Conservation (phyloP, 495 filamentous ascomycete species). For the Lophiostoma macrostomum region DNA sequence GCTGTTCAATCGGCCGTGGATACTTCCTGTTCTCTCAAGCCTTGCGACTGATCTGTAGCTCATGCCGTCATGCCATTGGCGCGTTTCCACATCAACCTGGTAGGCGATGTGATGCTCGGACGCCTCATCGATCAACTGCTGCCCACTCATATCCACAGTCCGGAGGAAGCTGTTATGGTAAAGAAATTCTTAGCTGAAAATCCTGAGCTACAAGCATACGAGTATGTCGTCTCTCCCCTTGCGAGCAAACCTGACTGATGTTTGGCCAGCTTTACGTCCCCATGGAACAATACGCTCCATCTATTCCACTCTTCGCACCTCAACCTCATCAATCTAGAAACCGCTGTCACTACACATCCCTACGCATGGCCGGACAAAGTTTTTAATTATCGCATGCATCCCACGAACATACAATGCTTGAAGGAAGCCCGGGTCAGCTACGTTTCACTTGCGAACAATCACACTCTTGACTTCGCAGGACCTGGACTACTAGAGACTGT, state of each 20-base stretch:
- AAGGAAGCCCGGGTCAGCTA: slow-evolving; percentile 40
- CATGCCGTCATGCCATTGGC: neutral
- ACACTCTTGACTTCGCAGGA: slow-evolving; percentile 42
- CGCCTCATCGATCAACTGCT: slow-evolving; percentile 47
- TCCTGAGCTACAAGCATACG: neutral
- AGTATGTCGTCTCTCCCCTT: no score
- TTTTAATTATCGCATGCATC: slow-evolving; percentile 49
- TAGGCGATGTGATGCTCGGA: slow-evolving; percentile 49
- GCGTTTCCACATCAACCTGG: slow-evolving; percentile 35
- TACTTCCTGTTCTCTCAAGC: no score
- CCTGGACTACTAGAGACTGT: slow-evolving; percentile 42
- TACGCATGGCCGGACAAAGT: slow-evolving; percentile 43
- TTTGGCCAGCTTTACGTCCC: slow-evolving; percentile 36
- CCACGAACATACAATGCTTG: slow-evolving; percentile 40
- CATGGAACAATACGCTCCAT: slow-evolving; percentile 41
- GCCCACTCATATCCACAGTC: slow-evolving; percentile 37
- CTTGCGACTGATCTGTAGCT: no score
- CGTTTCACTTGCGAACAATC: slow-evolving; percentile 45
- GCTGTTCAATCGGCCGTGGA: no score
- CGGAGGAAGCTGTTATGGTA: slow-evolving; percentile 18
- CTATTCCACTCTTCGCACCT: slow-evolving; percentile 39
- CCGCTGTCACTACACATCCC: slow-evolving; percentile 39
- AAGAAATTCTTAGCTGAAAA: neutral
- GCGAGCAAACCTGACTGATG: no score
- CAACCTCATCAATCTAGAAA: slow-evolving; percentile 48